These are phyloP conservation scores for Fistulifera solaris DNA, from an alignment of 108 stramenopile genomes.

Conservation along the genomic window DNA sequence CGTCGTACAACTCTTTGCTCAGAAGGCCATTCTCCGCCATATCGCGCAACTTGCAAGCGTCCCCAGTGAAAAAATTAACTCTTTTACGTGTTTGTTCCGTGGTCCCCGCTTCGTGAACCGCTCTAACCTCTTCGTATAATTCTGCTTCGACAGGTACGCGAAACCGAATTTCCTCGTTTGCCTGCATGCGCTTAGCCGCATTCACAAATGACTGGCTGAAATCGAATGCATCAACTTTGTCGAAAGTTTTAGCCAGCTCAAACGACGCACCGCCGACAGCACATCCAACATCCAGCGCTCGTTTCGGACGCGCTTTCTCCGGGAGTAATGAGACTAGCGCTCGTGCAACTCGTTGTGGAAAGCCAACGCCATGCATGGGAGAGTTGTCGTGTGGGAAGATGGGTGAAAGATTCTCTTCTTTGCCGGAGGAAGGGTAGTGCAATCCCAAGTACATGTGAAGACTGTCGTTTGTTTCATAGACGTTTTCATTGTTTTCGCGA, in stretches of 20 bases:
- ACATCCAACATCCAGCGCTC: constrained; percentile 84
- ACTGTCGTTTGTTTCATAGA: constrained; percentile 65
- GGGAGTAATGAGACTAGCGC: constrained; percentile 43
- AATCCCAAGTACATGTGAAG: constrained; percentile 74
- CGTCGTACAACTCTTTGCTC: constrained; percentile 71
- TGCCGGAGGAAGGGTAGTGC: constrained; percentile 62
- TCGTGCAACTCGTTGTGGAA: constrained; percentile 63
- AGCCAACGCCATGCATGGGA: constrained; percentile 51
- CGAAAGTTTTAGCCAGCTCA: constrained; percentile 75
- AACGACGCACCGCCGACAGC: constrained; percentile 88
- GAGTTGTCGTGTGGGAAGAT: constrained; percentile 49
- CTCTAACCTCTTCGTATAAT: constrained; percentile 47
- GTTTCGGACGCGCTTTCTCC: constrained; percentile 28
- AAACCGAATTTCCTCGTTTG: constrained; percentile 49
- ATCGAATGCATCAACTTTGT: constrained; percentile 86
- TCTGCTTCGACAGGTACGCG: constrained; percentile 74
- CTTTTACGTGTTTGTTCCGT: constrained; percentile 31
- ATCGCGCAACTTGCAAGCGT: constrained; percentile 71
- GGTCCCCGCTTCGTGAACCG: constrained; percentile 50
- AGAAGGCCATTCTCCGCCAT: constrained; percentile 32
- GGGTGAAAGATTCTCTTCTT: constrained; percentile 36
- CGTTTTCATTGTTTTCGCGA: constrained; percentile 21
- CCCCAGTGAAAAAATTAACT: constrained; percentile 79
- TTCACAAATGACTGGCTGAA: constrained; percentile 73
- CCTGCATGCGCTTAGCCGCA: constrained; percentile 73